Evolutionary conservation across 139 green algal genomes (phyloP), one percentile per base, ranked within the genome.

Genomic region (Chlorella sp.): DNA sequence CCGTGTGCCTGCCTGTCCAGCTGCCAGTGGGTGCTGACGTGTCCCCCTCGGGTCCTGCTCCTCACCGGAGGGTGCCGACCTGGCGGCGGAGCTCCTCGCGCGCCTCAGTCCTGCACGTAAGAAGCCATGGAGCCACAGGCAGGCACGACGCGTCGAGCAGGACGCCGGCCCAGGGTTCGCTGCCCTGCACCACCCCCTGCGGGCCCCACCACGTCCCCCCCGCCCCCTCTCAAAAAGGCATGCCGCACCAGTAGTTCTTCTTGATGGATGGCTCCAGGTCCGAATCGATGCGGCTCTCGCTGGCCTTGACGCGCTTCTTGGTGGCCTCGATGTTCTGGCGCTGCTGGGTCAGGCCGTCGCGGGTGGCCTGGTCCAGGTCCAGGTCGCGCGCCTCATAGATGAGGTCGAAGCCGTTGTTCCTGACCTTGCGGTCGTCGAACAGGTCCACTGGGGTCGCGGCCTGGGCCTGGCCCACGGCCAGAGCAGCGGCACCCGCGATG

Each of bases 331-430:
- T 36, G 81, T 79, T 71, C 23, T 22, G 27, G 68, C 90, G 86
- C 29, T 78, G 79, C 77, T 96, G 88, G 73, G 74, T 80, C 2
- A 94, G 24, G 59, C 92, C 92, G 72, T 97, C 91, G 60, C 92
- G 86, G 30, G 70, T 35, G 33, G 27, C 59, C 85, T 97, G 86
- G 71, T 83, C 65, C 70, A 97, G 81, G 80, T 92, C 81, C 49
- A 93, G 80, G 69, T 97, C 92, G 61, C 93, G 93, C 5, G 92
- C 92, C 89, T 96, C 91, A 73, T 97, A 97, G 86, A 97, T 97
- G 61, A 96, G 67, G 77, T 97, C 86, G 49, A 94, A 96, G 55
- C 92, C 92, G 2, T 30, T 85, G 5, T 76, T 29, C 26, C 50
- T 76, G 31, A 73, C 83, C 55, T 84, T 80, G 70, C 89, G 83